These are phyloP conservation scores for Kurtzmaniella quercitrusa DNA, from an alignment of 1,139 yeast species.

Conservation along the genomic window DNA sequence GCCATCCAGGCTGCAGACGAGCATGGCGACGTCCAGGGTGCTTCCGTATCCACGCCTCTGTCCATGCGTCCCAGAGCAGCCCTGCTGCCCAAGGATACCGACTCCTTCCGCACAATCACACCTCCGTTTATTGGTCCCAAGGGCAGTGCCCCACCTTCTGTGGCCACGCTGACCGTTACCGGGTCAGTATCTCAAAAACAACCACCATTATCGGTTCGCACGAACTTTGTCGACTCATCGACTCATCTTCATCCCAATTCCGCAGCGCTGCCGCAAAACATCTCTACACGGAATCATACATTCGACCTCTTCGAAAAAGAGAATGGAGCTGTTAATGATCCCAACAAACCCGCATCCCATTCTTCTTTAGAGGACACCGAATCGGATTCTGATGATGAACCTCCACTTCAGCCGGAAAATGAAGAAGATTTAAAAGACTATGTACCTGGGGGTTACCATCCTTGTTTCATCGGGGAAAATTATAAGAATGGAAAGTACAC, in stretches of 20 bases:
- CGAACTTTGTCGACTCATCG: background rate
- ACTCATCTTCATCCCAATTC: background rate
- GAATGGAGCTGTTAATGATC: background rate
- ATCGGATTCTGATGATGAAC: slow-evolving; percentile 21
- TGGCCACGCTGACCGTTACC: slow-evolving; percentile 8
- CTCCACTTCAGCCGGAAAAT: slow-evolving; percentile 41
- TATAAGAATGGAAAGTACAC: slow-evolving; percentile 60
- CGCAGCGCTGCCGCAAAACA: background rate
- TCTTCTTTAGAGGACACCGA: slow-evolving; percentile 5
- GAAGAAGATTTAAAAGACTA: slow-evolving; percentile 74
- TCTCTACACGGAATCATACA: slow-evolving; percentile 1
- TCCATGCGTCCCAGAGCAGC: background rate
- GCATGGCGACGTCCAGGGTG: slow-evolving; percentile 7
- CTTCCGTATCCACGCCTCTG: background rate
- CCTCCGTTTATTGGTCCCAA: slow-evolving; percentile 2
- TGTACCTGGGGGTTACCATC: slow-evolving; percentile 82
- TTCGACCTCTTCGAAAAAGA: background rate
- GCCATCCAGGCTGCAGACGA: slow-evolving; percentile 45
- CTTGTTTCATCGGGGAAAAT: slow-evolving; percentile 71
- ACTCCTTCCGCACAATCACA: background rate
- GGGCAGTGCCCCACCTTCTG: slow-evolving; percentile 22
- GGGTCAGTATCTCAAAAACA: slow-evolving; percentile 14
- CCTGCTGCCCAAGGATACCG: slow-evolving; percentile 3
- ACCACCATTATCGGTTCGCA: slow-evolving; percentile 2
- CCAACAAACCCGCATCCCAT: slow-evolving; percentile 6